Evolutionary conservation across 1,284 basidiomycete species (phyloP).

Genomic region (Ceratobasidium sp.): DNA sequence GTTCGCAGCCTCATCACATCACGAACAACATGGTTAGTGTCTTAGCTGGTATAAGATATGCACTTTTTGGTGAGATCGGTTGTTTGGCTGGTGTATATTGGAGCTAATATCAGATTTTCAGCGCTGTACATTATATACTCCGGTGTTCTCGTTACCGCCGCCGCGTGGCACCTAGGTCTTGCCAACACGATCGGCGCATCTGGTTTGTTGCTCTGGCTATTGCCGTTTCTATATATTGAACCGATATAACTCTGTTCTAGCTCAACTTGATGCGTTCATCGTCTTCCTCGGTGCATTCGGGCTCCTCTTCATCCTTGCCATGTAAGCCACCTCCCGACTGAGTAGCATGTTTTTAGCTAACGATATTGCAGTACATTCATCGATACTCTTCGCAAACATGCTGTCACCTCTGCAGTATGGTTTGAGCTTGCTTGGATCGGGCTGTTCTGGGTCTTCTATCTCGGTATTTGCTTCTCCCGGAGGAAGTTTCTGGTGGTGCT

Average conservation of each 20-base stretch:
- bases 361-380: constrained; percentile 40
- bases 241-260: constrained; percentile 29
- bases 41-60: constrained; percentile 47
- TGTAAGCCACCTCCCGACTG: constrained; percentile 41
- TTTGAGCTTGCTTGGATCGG: constrained; percentile 48
- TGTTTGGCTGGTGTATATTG: background rate
- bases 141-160: constrained; percentile 39
- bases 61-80: constrained; percentile 26
- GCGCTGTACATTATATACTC: constrained; percentile 44
- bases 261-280: constrained; percentile 44
- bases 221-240: background rate
- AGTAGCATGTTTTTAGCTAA: background rate
- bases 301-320: constrained; percentile 44
- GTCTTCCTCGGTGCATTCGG: constrained; percentile 46
- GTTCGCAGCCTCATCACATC: constrained; percentile 35
- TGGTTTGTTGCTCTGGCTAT: constrained; percentile 10
- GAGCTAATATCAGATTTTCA: constrained; percentile 9
- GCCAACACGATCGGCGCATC: constrained; percentile 29
- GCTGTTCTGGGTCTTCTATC: constrained; percentile 47
- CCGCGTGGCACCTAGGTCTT: constrained; percentile 36
- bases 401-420: constrained; percentile 48
- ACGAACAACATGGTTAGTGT: constrained; percentile 44
- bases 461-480: constrained; percentile 40
- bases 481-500: constrained; percentile 5
- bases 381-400: constrained; percentile 47